Evolutionary conservation across 371 early-diverging fungal species (phyloP).

Genomic region (Paraphysoderma sedebokerense): DNA sequence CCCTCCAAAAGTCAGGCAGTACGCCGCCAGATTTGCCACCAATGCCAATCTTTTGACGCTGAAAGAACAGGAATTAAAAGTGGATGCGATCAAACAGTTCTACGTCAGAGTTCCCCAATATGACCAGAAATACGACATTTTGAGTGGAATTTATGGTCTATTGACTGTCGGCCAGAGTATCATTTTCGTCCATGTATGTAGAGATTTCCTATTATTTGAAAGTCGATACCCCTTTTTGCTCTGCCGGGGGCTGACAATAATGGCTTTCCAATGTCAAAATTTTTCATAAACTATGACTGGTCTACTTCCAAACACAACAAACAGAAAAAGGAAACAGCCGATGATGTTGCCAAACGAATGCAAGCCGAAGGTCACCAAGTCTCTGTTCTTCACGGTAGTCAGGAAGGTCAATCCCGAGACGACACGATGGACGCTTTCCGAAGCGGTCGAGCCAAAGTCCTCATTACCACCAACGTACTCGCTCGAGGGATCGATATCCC

Average conservation of each 20-base stretch:
- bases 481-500: slow-evolving; percentile 95
- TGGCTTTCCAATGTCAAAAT: background rate
- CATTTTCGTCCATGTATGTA: slow-evolving; percentile 71
- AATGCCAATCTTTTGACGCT: slow-evolving; percentile 70
- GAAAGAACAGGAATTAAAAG: slow-evolving; percentile 75
- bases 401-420: slow-evolving; percentile 71
- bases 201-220: background rate
- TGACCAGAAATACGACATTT: slow-evolving; percentile 61
- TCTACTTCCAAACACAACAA: too few relatives aligned
- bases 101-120: slow-evolving; percentile 81
- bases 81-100: slow-evolving; percentile 90
- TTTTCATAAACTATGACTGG: background rate
- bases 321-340: slow-evolving; percentile 63
- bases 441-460: slow-evolving; percentile 73
- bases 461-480: slow-evolving; percentile 92
- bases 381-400: slow-evolving; percentile 72
- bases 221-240: background rate
- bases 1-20: slow-evolving; percentile 54
- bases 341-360: slow-evolving; percentile 56
- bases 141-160: slow-evolving; percentile 71
- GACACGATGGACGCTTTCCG: slow-evolving; percentile 85
- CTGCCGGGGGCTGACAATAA: background rate
- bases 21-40: slow-evolving; percentile 63
- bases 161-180: slow-evolving; percentile 94
- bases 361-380: slow-evolving; percentile 69